Evolutionary conservation across 805 yeast species (phyloP), one percentile per base, ranked within the genome.

Genomic region (Wickerhamiella australiensis): DNA sequence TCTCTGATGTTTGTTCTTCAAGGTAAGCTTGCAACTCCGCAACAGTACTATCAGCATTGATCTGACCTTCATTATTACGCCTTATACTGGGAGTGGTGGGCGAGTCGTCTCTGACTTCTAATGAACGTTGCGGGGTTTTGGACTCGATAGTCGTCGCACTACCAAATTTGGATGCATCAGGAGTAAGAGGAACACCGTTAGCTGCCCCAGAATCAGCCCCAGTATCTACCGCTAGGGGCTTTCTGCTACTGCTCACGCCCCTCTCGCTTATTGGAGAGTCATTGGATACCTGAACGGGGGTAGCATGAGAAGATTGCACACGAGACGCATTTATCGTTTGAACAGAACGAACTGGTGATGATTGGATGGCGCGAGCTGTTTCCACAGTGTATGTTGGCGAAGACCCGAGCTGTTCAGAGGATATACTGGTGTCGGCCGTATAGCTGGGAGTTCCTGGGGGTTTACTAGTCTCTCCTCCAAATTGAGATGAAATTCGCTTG

Each of bases 1-100:
- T 96, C 59, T 83, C 83, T 15, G 85, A 88, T 0, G 96, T 88
- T 67, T 88, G 95, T 65, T 86, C 95, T 63, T 90, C 97, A 59
- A 90, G 72, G 62, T 87, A 90, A 25, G 80, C 71, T 58, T 88
- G 75, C 52, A 90, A 77, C 59, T 86, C 94, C 6, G 85, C 78
- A 54, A 88, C 73, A 1, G 95, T 83, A 62, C 85, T 85, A 60
- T 88, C 96, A 7, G 44, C 31, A 7, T 41, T 53, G 8, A 41
- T 41, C 23, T 25, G 29, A 4, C 36, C 15, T 15, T 29, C 25
- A 23, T 21, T 40, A 33, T 25, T 21, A 12, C 25, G 26, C 27
- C 20, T 12, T 31, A 46, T 26, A 15, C 13, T 37, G 37, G 43
- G 47, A 4, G 47, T 20, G 12, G 12, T 21, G 11, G 44, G 44